phyloP scores from a whole-genome alignment of 345 rosid species.

The Crucihimalaya himalaica region DNA sequence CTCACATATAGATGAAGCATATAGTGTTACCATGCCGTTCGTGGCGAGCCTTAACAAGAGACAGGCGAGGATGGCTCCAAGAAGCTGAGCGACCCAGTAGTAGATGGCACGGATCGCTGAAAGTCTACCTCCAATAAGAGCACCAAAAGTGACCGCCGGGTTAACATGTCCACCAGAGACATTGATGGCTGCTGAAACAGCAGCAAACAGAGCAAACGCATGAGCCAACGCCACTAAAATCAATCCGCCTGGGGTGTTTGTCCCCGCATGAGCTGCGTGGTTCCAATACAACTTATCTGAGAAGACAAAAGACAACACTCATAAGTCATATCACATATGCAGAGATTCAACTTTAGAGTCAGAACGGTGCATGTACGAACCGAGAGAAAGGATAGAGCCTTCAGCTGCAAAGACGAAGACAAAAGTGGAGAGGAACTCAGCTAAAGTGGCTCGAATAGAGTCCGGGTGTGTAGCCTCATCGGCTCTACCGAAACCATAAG shows the following conservation, averaged over 20 bases:
- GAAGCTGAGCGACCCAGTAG: constrained; percentile 81
- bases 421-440: constrained; percentile 71
- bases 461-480: constrained; percentile 48
- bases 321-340: constrained; percentile 4
- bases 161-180: constrained; percentile 78
- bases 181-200: constrained; percentile 62
- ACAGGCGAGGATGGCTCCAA: constrained; percentile 62
- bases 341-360: not conserved
- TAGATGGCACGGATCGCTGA: constrained; percentile 54
- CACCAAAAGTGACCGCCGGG: constrained; percentile 80
- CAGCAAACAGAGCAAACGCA: constrained; percentile 63
- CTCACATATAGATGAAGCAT: not conserved
- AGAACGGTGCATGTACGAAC: constrained; percentile 28
- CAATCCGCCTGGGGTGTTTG: constrained; percentile 49
- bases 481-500: constrained; percentile 44
- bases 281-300: constrained; percentile 55
- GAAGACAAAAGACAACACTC: not conserved
- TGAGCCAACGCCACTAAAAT: constrained; percentile 65
- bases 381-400: constrained; percentile 76
- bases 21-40: constrained; percentile 55
- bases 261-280: constrained; percentile 32
- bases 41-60: constrained; percentile 64
- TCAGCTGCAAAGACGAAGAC: constrained; percentile 79
- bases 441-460: constrained; percentile 55
- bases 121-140: constrained; percentile 73